A percentile compares a stretch with the other conserved stretches of the same genome.
These are phyloP conservation scores for Gossypium raimondii DNA, from an alignment of 345 rosid genomes.

Conservation along the genomic window DNA sequence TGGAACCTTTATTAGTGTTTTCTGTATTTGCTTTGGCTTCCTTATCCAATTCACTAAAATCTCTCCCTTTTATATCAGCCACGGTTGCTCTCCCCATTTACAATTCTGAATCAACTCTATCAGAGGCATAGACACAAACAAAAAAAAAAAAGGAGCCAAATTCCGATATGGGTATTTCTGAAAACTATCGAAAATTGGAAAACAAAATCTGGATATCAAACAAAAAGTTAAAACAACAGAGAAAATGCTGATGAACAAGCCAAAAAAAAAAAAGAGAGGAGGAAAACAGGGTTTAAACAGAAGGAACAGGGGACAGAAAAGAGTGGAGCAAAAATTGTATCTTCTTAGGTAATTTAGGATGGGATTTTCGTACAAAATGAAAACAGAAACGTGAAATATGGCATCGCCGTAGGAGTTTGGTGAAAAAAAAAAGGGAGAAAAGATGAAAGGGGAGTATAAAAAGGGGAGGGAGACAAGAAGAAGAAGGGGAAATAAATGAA, in stretches of 20 bases:
- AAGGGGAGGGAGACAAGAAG: not conserved
- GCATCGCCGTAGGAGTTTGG: constrained; percentile 23
- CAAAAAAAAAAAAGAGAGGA: not conserved
- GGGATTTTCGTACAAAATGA: not conserved
- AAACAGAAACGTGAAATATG: constrained; percentile 21
- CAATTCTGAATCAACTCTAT: not conserved
- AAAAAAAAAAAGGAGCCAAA: not conserved
- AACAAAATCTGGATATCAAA: constrained; percentile 14
- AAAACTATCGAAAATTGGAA: not conserved
- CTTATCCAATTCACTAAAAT: constrained; percentile 32
- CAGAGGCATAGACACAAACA: not conserved
- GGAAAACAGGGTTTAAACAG: not conserved
- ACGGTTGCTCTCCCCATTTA: constrained; percentile 54
- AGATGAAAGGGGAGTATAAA: not conserved
- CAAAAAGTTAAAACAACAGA: not conserved
- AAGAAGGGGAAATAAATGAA: not conserved
- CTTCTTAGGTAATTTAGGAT: not conserved
- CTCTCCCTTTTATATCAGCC: constrained; percentile 38
- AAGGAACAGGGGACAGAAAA: not conserved
- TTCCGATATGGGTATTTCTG: constrained; percentile 10
- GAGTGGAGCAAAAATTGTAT: not conserved
- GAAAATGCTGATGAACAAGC: not conserved
- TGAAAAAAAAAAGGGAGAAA: not conserved
- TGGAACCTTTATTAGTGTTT: constrained; percentile 11
- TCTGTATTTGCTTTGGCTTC: constrained; percentile 22